These are phyloP conservation scores for Kuraishia capsulata DNA, from an alignment of 805 yeast genomes.

Conservation along the genomic window DNA sequence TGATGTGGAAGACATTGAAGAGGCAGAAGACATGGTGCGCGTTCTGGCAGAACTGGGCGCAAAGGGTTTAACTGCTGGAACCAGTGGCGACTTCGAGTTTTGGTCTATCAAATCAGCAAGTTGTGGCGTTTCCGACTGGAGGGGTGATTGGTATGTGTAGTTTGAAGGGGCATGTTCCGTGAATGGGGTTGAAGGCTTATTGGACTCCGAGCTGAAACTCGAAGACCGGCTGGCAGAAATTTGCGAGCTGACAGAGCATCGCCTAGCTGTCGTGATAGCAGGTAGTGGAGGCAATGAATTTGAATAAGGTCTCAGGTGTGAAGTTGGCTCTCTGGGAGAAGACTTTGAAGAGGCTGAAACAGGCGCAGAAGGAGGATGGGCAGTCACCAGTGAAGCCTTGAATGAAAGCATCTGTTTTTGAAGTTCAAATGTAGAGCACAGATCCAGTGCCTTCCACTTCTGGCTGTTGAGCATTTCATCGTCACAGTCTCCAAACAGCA, in stretches of 20 bases:
- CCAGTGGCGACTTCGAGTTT: neutral
- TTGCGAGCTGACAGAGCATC: slow-evolving; percentile 12
- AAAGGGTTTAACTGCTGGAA: neutral
- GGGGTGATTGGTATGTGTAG: slow-evolving; percentile 2
- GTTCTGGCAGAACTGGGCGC: neutral
- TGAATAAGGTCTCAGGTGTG: slow-evolving; percentile 7
- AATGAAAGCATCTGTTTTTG: slow-evolving; percentile 29
- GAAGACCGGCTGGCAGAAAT: neutral
- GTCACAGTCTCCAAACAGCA: slow-evolving; percentile 42
- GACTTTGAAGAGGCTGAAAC: neutral
- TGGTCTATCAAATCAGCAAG: neutral
- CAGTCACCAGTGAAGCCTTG: slow-evolving; percentile 6
- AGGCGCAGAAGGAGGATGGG: neutral
- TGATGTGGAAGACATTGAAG: neutral
- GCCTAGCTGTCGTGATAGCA: slow-evolving; percentile 19
- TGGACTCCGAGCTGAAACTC: neutral
- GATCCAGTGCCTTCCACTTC: slow-evolving; percentile 62
- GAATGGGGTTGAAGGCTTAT: neutral
- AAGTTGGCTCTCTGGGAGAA: slow-evolving; percentile 1
- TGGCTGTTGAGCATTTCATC: slow-evolving; percentile 37
- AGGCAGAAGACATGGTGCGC: neutral
- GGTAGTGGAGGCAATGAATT: slow-evolving; percentile 23
- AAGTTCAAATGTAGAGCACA: slow-evolving; percentile 44
- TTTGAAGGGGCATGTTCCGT: neutral
- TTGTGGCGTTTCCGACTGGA: slow-evolving; percentile 1